Base-by-base conservation (phyloP, 306 rosid genomes). In the Oemleria cerasiformis region DNA sequence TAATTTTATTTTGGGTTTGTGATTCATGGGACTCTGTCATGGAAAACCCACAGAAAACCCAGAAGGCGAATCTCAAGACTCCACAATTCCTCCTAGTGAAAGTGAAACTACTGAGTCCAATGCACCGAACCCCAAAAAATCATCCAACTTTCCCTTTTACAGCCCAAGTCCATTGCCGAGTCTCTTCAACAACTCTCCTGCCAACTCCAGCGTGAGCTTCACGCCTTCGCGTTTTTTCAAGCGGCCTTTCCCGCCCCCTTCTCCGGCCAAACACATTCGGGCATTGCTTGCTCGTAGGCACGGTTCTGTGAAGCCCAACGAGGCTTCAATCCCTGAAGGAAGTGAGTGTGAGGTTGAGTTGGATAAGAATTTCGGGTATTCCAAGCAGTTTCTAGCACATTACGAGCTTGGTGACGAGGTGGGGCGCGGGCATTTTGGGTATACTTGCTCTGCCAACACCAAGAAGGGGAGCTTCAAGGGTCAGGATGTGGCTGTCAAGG, bases 401-500 rank as follows among this genome's bases (percentile, higher is more conserved):
- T 92, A 77, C 69, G 98, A 89, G 86, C 76, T 92, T 74, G 92
- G 83, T 0, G 88, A 90, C 9, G 98, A 92, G 71, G 91, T 92
- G 69, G 98, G 98, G n/a, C 92, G 98, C 9, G 98, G 98, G 12
- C 98, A 92, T 84, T 92, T 92, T 20, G 98, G 98, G 15, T 92
- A 88, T 78, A 92, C 98, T 76, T 90, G 95, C 80, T 85, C 83
- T 4, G 98, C 98, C 17, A 88, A 78, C 65, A 91, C 86, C 2
- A 92, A 66, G 67, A 92, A 88, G 49, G 96, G 98, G 12, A 76
- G 77, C 78, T 78, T 90, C 74, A 92, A 92, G 69, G 96, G 96
- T 21, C 89, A 50, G 39, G 91, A 88, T 73, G 98, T 88, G 73
- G 98, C 98, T 73, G 96, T 92, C 78, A 92, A 92, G 79, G 86